These are phyloP conservation scores for Termitomyces sp. DNA, from an alignment of 768 basidiomycete genomes.

Conservation along the genomic window DNA sequence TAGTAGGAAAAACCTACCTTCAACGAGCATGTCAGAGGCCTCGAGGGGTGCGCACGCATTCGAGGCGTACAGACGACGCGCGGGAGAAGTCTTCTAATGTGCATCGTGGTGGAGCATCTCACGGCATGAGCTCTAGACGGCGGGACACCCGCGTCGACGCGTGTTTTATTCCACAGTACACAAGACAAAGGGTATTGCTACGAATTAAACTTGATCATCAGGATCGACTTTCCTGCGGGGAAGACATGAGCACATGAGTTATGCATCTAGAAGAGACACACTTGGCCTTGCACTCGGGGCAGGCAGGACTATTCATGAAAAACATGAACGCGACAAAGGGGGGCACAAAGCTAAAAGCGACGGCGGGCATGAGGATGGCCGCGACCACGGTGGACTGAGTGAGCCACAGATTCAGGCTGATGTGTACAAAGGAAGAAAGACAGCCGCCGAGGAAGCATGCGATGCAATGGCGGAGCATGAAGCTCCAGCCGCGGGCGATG, in stretches of 20 bases:
- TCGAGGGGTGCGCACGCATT: no score
- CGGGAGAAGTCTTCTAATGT: no score
- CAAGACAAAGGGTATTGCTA: no score
- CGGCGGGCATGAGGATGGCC: conserved; percentile 12
- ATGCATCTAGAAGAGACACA: neutral
- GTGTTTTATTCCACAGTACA: no score
- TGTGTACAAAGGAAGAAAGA: conserved; percentile 11
- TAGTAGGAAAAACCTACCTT: no score
- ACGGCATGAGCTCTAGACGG: no score
- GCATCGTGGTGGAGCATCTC: no score
- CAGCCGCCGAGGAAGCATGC: conserved; percentile 13
- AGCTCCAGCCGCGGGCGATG: conserved; percentile 14
- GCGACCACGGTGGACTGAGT: conserved; percentile 11
- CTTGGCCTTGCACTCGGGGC: conserved; percentile 10
- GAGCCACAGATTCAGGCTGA: conserved; percentile 11
- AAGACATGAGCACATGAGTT: no score
- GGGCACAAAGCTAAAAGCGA: conserved; percentile 10
- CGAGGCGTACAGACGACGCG: no score
- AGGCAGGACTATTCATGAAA: conserved; percentile 12
- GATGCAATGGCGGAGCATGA: conserved; percentile 15
- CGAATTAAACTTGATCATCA: neutral
- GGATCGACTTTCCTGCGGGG: neutral
- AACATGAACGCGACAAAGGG: conserved; percentile 14
- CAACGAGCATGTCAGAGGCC: no score
- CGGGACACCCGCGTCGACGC: no score